Conservation (phyloP, 345 rosid genomes). For the Corchorus olitorius region DNA sequence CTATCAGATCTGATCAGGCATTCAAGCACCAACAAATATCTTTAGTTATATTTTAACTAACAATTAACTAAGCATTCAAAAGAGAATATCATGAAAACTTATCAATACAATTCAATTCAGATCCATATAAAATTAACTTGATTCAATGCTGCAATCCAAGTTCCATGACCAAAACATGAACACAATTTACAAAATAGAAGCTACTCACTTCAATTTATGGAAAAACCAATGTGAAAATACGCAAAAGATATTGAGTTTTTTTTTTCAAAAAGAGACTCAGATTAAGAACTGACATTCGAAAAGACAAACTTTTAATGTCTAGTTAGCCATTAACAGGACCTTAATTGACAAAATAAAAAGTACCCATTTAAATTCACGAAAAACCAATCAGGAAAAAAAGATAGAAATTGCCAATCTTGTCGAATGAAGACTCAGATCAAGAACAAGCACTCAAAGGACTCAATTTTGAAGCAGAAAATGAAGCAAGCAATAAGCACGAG, state of each 20-base stretch:
- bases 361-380: neutral
- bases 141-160: neutral
- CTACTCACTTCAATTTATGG: neutral
- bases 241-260: neutral
- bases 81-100: too few species aligned
- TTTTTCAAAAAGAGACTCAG: neutral
- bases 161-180: neutral
- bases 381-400: neutral
- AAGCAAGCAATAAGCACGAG: neutral
- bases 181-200: neutral
- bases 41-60: too few species aligned
- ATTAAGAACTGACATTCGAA: slow-evolving; percentile 13
- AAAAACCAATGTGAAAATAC: neutral
- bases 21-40: too few species aligned
- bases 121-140: slow-evolving; percentile 9
- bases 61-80: too few species aligned
- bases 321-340: neutral
- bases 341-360: neutral
- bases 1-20: too few species aligned
- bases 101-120: too few species aligned
- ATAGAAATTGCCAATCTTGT: neutral
- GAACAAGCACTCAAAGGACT: neutral
- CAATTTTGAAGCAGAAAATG: neutral
- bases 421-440: slow-evolving; percentile 9
- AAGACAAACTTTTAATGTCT: neutral